These are phyloP conservation scores for Rhinocladiella mackenziei DNA, from an alignment of 2,329 filamentous ascomycete genomes.

Conservation along the genomic window DNA sequence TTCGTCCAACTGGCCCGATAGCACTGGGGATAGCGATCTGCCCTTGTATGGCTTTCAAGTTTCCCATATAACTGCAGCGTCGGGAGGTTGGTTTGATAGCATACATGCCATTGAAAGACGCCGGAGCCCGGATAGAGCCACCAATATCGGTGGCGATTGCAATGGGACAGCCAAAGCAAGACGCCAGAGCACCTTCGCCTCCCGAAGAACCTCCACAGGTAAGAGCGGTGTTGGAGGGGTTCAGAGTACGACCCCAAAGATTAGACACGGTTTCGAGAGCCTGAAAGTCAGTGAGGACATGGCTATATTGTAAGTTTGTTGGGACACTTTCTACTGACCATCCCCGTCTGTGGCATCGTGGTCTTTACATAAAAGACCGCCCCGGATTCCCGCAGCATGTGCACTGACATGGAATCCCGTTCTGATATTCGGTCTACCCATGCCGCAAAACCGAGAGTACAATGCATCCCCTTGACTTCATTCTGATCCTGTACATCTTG, in stretches of 20 bases:
- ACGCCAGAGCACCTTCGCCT: slow-evolving; percentile 51
- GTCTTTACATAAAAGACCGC: slow-evolving; percentile 32
- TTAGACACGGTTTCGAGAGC: slow-evolving; percentile 33
- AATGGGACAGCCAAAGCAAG: slow-evolving; percentile 45
- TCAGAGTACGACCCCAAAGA: slow-evolving; percentile 43
- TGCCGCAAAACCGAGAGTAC: slow-evolving; percentile 30
- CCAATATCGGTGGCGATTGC: slow-evolving; percentile 54
- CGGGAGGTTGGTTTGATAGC: slow-evolving; percentile 36
- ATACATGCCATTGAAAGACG: slow-evolving; percentile 48
- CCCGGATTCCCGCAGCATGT: slow-evolving; percentile 31
- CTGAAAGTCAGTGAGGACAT: background rate
- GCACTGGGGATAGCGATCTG: slow-evolving; percentile 41
- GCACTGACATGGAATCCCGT: slow-evolving; percentile 29
- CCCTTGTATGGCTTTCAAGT: background rate
- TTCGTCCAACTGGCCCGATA: slow-evolving; percentile 53
- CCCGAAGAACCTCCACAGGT: slow-evolving; percentile 50
- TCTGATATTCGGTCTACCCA: slow-evolving; percentile 26
- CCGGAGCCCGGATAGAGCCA: slow-evolving; percentile 50
- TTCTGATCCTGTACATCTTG: slow-evolving; percentile 1
- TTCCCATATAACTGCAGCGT: slow-evolving; percentile 36
- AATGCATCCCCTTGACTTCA: slow-evolving; percentile 29
- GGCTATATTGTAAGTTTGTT: no score
- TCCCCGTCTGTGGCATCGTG: slow-evolving; percentile 31
- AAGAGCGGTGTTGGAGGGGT: slow-evolving; percentile 50
- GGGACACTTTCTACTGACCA: no score